Evolutionary conservation across 257 asterid genomes (phyloP).

Genomic region (Verbascum thapsus): DNA sequence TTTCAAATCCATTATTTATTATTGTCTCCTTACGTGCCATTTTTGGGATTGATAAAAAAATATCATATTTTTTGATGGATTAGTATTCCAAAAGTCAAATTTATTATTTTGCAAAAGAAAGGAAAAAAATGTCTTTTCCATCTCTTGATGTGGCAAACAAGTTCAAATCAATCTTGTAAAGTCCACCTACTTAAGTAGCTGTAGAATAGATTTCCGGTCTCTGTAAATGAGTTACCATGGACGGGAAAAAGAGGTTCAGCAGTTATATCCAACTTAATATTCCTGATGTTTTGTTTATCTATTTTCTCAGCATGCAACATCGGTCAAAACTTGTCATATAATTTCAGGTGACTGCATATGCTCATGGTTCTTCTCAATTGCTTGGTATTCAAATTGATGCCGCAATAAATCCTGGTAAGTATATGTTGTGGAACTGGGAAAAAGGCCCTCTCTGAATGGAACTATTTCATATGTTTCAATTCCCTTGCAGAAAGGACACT

Average conservation of each 20-base stretch:
- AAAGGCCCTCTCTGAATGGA: slow-evolving; percentile 4
- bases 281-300: slow-evolving; percentile 21
- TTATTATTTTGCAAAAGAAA: not conserved
- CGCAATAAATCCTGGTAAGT: slow-evolving; percentile 64
- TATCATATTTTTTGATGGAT: not conserved
- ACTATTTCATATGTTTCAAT: slow-evolving; percentile 18
- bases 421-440: slow-evolving; percentile 20
- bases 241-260: not conserved
- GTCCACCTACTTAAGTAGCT: not conserved
- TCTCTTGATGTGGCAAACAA: slow-evolving; percentile 16
- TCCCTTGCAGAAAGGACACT: slow-evolving; percentile 15
- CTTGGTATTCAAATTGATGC: slow-evolving; percentile 90
- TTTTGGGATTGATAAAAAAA: not conserved
- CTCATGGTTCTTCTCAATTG: slow-evolving; percentile 88
- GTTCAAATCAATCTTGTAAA: too few relatives aligned
- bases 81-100: not conserved
- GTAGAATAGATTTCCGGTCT: not conserved
- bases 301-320: slow-evolving; percentile 12
- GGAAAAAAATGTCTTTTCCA: not conserved
- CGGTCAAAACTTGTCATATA: slow-evolving; percentile 22
- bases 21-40: too few relatives aligned
- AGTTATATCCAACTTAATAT: not conserved
- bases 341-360: slow-evolving; percentile 65
- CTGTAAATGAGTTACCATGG: not conserved
- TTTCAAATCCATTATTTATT: not conserved